Percentiles rank a stretch among this genome's conserved stretches.
phyloP scores from a whole-genome alignment of 495 filamentous ascomycete species.

The Thermochaetoides thermophila region DNA sequence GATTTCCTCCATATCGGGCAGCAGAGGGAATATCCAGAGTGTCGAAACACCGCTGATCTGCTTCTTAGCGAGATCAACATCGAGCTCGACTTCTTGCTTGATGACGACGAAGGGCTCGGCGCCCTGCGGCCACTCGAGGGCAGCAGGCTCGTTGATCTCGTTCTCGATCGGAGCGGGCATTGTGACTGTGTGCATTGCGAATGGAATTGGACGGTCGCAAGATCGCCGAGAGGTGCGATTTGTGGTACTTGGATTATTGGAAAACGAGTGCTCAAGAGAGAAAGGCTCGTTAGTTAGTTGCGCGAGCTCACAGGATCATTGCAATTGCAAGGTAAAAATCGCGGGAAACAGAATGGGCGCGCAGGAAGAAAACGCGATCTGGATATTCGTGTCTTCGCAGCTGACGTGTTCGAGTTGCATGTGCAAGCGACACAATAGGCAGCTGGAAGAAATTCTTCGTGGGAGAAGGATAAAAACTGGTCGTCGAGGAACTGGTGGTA shows the following conservation, averaged over 20 bases:
- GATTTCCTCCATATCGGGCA: constrained; percentile 51
- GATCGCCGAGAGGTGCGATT: not conserved
- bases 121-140: constrained; percentile 2
- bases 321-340: no score
- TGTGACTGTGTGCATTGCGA: not conserved
- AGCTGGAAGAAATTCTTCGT: no score
- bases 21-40: constrained; percentile 59
- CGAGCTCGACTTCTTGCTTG: constrained; percentile 77
- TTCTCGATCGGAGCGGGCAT: constrained; percentile 6
- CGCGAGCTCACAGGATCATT: constrained; percentile 10
- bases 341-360: no score
- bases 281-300: no score
- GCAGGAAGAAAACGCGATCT: no score
- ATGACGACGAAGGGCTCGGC: constrained; percentile 35
- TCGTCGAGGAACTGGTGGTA: no score
- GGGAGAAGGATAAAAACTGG: no score
- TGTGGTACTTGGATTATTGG: not conserved
- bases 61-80: constrained; percentile 66
- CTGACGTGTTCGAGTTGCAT: no score
- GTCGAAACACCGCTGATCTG: constrained; percentile 65
- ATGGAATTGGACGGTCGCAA: not conserved
- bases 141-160: constrained; percentile 4
- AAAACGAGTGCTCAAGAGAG: no score
- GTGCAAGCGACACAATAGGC: no score
- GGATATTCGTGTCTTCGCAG: no score